Conservation (phyloP, 345 rosid species). For the Citrus unshiu region DNA sequence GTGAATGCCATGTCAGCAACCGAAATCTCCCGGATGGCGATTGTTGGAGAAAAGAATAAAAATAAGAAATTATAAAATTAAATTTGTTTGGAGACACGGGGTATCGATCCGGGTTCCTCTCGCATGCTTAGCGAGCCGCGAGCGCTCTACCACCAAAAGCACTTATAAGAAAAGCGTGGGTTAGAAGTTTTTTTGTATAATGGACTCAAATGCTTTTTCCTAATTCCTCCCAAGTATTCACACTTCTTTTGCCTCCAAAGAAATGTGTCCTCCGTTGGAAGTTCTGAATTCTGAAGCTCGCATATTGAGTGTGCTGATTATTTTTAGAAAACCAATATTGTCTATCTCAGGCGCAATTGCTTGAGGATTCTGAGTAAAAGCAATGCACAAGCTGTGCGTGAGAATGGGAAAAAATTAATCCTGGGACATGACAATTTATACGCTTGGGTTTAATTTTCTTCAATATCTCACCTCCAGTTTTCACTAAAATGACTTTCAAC, state of each 20-base stretch:
- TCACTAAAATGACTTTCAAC: neutral
- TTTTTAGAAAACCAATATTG: neutral
- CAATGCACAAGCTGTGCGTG: neutral
- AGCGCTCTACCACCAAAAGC: constrained; percentile 39
- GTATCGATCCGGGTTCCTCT: constrained; percentile 39
- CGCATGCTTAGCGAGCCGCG: constrained; percentile 73
- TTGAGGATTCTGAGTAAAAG: neutral
- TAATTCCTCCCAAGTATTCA: neutral
- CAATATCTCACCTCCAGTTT: neutral
- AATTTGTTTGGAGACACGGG: constrained; percentile 6
- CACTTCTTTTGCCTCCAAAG: neutral
- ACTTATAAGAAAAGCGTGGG: no score
- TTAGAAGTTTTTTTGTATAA: neutral
- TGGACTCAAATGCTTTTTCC: neutral
- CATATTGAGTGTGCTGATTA: neutral
- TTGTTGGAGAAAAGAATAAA: neutral
- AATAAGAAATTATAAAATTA: no score
- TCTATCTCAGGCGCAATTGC: neutral
- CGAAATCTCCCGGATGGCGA: constrained; percentile 1
- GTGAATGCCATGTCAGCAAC: constrained; percentile 30
- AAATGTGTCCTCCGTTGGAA: neutral
- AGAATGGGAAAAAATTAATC: constrained; percentile 7
- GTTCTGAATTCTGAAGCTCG: neutral
- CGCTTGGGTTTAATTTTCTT: neutral
- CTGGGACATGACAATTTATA: no score